Conservation (phyloP, 1,284 basidiomycete genomes). For the Schizophyllum amplum region DNA sequence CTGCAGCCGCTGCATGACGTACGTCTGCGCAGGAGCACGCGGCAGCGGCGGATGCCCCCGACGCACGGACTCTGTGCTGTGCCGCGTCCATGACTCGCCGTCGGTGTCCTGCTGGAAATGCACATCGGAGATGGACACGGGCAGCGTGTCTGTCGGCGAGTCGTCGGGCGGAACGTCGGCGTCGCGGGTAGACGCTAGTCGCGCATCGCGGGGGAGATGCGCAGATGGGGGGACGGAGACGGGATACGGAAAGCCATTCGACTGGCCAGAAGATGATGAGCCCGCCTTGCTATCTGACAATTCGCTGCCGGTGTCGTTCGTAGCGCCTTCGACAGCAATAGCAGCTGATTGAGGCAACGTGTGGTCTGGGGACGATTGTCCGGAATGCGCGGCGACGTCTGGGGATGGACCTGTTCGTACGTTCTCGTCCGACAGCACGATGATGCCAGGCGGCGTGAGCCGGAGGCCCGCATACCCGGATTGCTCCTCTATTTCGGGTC, state of each 20-base stretch:
- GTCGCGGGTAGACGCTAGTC: slow-evolving; percentile 11
- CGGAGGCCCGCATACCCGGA: no score
- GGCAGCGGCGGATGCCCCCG: slow-evolving; percentile 19
- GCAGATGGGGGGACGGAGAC: slow-evolving; percentile 34
- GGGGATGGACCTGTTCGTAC: no score
- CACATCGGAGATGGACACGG: slow-evolving; percentile 60
- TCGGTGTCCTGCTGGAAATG: slow-evolving; percentile 38
- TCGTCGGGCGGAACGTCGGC: slow-evolving; percentile 9
- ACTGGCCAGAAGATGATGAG: slow-evolving; percentile 18
- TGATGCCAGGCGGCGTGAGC: no score
- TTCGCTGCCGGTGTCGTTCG: no score
- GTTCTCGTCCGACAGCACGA: no score
- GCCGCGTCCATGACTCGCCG: no score
- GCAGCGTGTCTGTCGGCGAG: slow-evolving; percentile 62
- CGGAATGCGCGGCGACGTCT: no score
- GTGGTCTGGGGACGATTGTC: no score
- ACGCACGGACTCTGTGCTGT: no score
- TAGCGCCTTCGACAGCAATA: no score
- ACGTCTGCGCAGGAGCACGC: slow-evolving; percentile 19
- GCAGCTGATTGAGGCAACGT: no score
- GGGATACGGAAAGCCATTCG: slow-evolving; percentile 30
- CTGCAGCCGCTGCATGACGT: slow-evolving; percentile 20
- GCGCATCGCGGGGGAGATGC: slow-evolving; percentile 19
- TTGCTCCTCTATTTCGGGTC: no score
- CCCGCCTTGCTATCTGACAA: slow-evolving; percentile 8